Base-by-base conservation (phyloP, 306 rosid species). In the Pueraria montana region DNA sequence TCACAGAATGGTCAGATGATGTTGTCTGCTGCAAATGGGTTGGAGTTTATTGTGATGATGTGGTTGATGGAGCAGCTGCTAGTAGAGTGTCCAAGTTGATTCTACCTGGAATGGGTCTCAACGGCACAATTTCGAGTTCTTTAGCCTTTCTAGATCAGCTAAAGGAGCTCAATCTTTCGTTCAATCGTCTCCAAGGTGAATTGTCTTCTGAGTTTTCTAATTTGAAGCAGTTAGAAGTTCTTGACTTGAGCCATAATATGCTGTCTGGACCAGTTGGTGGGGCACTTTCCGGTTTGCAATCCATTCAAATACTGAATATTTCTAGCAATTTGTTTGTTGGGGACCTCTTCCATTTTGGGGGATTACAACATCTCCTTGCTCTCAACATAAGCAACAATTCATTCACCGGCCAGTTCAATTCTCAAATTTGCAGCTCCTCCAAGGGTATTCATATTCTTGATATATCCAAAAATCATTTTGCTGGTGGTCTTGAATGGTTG, bases 301-400 rank as follows among this genome's bases (percentile, higher is more conserved):
- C 88, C 26, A 78, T 91, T 72, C 83, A 64, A 74, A 79, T 76
- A 55, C 66, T 90, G 84, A 88, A 90, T 63, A 81, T 90, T 79
- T 90, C 94, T 16, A 88, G 94, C 87, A 90, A 90, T 56, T 74
- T 34, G 3, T 81, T 88, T 77, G 45, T 4, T 74, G 91, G 77
- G 32, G 81, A 72, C 7, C 69, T 87, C 18, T 81, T 75, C 27
- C 82, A 85, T 79, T 77, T 85, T 3, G 59, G 73, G 32, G 87
- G 73, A 10, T 85, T 90, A 5, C 75, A 76, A 8, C 73, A 90
- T 85, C 84, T 90, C 79, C 49, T 83, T 81, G 90, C 75, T 69
- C 83, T 90, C 87, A 90, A 87, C 80, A 56, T 87, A 50, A 90
- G 94, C 86, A 83, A 87, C 84, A 90, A 90, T 72, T 88, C 89